These are phyloP conservation scores for Castanospermum australe DNA, from an alignment of 306 rosid species.

Conservation along the genomic window DNA sequence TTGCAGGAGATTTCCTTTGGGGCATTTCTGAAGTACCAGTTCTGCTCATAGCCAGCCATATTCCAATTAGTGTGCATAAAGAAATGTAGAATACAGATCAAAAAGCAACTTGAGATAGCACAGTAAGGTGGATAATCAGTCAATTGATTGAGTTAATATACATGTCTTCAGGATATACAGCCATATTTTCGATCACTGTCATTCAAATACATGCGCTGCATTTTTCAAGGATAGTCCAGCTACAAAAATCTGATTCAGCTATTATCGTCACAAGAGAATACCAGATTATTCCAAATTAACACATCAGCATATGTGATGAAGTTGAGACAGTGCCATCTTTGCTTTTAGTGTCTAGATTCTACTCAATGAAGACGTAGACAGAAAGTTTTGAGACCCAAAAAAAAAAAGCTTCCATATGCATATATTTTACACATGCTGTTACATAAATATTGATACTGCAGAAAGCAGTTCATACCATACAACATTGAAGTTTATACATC, in stretches of 20 bases:
- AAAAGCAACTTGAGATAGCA: neutral
- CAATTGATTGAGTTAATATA: neutral
- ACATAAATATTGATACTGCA: neutral
- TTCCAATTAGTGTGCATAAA: constrained; percentile 13
- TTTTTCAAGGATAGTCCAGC: neutral
- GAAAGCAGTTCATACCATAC: neutral
- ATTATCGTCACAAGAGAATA: neutral
- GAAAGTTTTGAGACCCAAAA: neutral
- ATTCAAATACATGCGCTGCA: neutral
- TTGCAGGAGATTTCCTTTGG: constrained; percentile 60
- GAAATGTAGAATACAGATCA: neutral
- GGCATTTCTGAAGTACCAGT: constrained; percentile 57
- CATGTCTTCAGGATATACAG: neutral
- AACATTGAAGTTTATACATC: neutral
- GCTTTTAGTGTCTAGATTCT: neutral
- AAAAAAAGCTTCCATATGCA: neutral
- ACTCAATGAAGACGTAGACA: neutral
- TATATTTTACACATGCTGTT: neutral
- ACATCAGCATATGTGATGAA: neutral
- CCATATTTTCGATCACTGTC: neutral
- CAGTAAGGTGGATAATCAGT: neutral
- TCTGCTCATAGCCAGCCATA: constrained; percentile 44
- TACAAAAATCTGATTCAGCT: neutral
- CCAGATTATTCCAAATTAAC: neutral
- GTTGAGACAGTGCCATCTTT: neutral